Percentiles rank a stretch among this genome's conserved stretches.
Conservation (phyloP, 495 filamentous ascomycete species). For the Aspergillus carlsbadensis region DNA sequence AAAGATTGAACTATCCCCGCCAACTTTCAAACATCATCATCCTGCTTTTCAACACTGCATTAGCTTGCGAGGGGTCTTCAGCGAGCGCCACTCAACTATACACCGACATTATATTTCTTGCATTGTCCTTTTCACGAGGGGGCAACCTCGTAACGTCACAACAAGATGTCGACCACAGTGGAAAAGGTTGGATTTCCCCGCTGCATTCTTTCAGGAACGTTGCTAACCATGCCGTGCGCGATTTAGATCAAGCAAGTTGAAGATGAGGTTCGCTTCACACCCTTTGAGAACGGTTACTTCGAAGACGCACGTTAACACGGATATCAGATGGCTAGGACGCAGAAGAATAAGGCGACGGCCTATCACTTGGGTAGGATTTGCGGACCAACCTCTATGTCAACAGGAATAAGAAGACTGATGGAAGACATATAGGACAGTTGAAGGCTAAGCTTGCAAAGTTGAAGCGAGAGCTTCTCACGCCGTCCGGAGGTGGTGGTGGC, state of each 20-base stretch:
- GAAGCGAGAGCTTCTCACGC: slow-evolving; percentile 92
- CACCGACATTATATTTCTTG: slow-evolving; percentile 5
- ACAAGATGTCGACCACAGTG: slow-evolving; percentile 90
- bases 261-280: slow-evolving; percentile 65
- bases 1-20: slow-evolving; percentile 21
- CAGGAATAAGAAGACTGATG: slow-evolving; percentile 26
- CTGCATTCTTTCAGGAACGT: slow-evolving; percentile 1
- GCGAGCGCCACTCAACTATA: neutral
- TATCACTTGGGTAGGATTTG: slow-evolving; percentile 62
- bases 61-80: neutral
- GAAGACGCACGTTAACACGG: slow-evolving; percentile 19
- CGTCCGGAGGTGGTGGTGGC: slow-evolving; percentile 75
- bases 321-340: slow-evolving; percentile 82
- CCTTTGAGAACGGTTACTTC: neutral
- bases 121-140: slow-evolving; percentile 20
- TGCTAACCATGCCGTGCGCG: slow-evolving; percentile 24
- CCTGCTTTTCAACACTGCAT: slow-evolving; percentile 15
- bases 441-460: slow-evolving; percentile 99
- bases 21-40: slow-evolving; percentile 10
- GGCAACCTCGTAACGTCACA: slow-evolving; percentile 26
- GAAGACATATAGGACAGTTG: slow-evolving; percentile 65
- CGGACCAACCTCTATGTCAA: neutral
- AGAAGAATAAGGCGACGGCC: slow-evolving; percentile 97
- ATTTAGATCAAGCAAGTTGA: slow-evolving; percentile 95
- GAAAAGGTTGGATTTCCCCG: slow-evolving; percentile 71